Evolutionary conservation across 345 rosid genomes (phyloP).

Genomic region (Hibiscus mutabilis): DNA sequence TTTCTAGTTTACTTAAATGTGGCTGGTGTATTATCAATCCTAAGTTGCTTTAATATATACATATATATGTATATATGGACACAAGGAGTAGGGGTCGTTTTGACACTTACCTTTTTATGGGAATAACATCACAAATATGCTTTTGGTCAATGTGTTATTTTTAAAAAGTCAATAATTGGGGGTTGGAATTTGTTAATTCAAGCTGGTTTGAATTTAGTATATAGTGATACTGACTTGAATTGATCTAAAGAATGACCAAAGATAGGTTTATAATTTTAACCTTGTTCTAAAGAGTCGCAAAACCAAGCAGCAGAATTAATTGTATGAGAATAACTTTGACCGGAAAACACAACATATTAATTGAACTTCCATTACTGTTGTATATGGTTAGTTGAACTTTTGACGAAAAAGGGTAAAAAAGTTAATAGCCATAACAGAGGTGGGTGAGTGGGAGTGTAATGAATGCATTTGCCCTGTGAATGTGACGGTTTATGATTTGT

Average conservation of each 20-base stretch:
- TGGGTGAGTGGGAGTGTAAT: neutral
- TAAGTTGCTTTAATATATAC: neutral
- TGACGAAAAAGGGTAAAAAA: neutral
- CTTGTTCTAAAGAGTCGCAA: neutral
- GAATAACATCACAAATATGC: neutral
- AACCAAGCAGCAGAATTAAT: neutral
- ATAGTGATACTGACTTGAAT: too few species aligned
- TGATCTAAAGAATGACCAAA: too few species aligned
- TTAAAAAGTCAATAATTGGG: too few species aligned
- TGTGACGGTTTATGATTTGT: neutral
- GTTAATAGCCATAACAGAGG: neutral
- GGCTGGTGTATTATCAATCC: neutral
- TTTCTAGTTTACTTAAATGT: neutral
- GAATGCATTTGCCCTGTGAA: neutral
- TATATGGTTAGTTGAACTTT: neutral
- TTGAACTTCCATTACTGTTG: neutral
- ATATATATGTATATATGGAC: neutral
- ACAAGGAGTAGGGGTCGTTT: too few species aligned
- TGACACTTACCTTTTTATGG: neutral
- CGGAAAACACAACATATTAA: neutral
- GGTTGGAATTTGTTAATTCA: too few species aligned
- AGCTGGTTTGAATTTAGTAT: too few species aligned
- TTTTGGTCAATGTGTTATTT: too few species aligned
- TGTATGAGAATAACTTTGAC: too few species aligned
- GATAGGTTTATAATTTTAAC: too few species aligned